Evolutionary conservation across 371 early-diverging fungal species (phyloP), one percentile per base, ranked within the genome.

Genomic region (Syncephalastrum racemosum): DNA sequence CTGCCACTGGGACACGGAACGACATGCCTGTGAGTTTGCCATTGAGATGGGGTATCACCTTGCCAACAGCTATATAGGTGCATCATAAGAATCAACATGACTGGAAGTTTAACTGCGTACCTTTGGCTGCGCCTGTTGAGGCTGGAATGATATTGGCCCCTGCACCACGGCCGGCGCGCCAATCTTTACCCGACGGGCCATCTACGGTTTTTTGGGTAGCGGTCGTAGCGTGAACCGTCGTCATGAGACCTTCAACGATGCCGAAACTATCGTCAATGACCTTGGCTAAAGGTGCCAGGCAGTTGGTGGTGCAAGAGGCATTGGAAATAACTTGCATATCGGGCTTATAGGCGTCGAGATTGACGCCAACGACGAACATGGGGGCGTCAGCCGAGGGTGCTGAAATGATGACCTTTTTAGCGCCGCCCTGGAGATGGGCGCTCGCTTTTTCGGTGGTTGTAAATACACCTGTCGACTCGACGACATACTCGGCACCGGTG

Each of bases 291-390:
- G 99, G 99, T 39, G 99, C 99, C 47, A 99, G 80, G 82, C 99
- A 99, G 91, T 99, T 99, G 73, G 99, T 99, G 64, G 99, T 99
- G 91, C 99, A 99, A 50, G 98, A 97, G 50, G 99, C 99, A 84
- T 99, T 99, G 63, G 97, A 96, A 56, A 99, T 86, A 58, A 99
- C 89, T 45, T 83, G 77, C 71, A 90, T 83, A 59, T 83, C 84
- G 50, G 90, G 67, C 50, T 90, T 79, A 85, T 98, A 99, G 66
- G 86, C 82, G 40, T 93, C 91, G 58, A 91, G 83, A 87, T 99
- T 99, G 81, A 99, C 99, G 71, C 96, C 94, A 66, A 81, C 80
- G 52, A 91, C 90, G 62, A 88, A 92, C 93, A 92, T 92, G 55
- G 93, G 93, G 15, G 92, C 92, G 69, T 92, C 92, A 22, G 81